A percentile compares a stretch with the other conserved stretches of the same genome.
phyloP scores from a whole-genome alignment of 139 green algal species.

The Desmodesmus armatus region DNA sequence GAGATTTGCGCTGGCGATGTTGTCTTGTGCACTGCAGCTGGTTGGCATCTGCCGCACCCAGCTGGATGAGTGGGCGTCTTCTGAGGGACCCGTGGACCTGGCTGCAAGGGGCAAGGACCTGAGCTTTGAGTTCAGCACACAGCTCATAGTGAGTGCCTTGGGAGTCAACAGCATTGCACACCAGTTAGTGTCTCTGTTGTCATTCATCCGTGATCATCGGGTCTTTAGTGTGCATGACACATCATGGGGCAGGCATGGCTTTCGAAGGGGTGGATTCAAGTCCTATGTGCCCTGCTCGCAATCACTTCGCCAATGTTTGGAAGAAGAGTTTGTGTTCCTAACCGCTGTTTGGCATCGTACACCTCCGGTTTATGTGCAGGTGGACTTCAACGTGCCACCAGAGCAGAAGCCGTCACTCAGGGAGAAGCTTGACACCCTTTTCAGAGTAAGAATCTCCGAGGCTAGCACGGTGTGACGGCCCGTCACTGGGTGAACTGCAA shows the following conservation, averaged over 20 bases:
- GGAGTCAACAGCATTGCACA: not conserved
- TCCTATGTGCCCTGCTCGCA: not conserved
- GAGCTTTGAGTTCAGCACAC: conserved; percentile 36
- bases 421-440: conserved; percentile 1
- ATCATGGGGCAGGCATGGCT: not conserved
- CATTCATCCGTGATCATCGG: not conserved
- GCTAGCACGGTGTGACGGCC: no score
- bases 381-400: conserved; percentile 25
- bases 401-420: conserved; percentile 16
- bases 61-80: not conserved
- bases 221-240: not conserved
- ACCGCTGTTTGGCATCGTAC: no score
- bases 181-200: not conserved
- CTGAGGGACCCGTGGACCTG: not conserved
- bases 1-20: not conserved
- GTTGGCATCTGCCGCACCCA: not conserved
- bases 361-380: no score
- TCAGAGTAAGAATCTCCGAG: no score
- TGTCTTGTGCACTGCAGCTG: no score
- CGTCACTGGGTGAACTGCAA: no score
- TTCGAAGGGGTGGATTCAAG: not conserved
- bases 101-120: not conserved
- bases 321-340: no score
- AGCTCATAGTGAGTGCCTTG: conserved; percentile 19
- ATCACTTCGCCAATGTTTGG: not conserved